These are phyloP conservation scores for Trichosporon asahii DNA, from an alignment of 1,284 basidiomycete species.

Conservation along the genomic window DNA sequence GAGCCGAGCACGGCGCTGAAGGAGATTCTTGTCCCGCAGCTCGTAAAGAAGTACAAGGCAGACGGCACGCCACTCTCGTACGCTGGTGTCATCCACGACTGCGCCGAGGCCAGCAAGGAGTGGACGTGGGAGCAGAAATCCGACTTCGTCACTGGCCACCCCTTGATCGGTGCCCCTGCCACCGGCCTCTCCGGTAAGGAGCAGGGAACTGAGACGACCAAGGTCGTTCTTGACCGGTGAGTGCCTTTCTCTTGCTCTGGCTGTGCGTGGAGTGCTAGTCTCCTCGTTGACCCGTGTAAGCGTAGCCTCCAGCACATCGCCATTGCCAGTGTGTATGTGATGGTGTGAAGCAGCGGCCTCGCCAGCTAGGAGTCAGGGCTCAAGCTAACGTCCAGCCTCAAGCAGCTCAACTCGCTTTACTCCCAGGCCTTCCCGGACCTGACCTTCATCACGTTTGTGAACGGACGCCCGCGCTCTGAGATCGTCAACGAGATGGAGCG, in stretches of 20 bases:
- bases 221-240: conserved; percentile 43
- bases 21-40: conserved; percentile 32
- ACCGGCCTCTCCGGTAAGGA: conserved; percentile 71
- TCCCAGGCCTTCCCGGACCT: conserved; percentile 69
- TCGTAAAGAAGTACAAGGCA: conserved; percentile 17
- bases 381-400: conserved; percentile 36
- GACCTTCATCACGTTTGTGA: conserved; percentile 86
- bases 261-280: no score
- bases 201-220: conserved; percentile 57
- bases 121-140: conserved; percentile 64
- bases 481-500: conserved; percentile 77
- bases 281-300: no score
- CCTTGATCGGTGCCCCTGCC: conserved; percentile 74
- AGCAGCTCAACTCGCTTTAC: conserved; percentile 70
- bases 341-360: background rate
- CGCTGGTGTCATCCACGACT: conserved; percentile 61
- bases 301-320: no score
- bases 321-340: no score
- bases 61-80: conserved; percentile 53
- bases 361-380: no score
- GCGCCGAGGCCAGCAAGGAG: conserved; percentile 56
- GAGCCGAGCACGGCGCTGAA: conserved; percentile 34
- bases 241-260: conserved; percentile 11
- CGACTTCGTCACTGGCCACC: conserved; percentile 74
- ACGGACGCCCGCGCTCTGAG: conserved; percentile 67